Evolutionary conservation across 192 early-diverging fungal genomes (phyloP), one percentile per base, ranked within the genome.

Genomic region (Tieghemiomyces parasiticus): DNA sequence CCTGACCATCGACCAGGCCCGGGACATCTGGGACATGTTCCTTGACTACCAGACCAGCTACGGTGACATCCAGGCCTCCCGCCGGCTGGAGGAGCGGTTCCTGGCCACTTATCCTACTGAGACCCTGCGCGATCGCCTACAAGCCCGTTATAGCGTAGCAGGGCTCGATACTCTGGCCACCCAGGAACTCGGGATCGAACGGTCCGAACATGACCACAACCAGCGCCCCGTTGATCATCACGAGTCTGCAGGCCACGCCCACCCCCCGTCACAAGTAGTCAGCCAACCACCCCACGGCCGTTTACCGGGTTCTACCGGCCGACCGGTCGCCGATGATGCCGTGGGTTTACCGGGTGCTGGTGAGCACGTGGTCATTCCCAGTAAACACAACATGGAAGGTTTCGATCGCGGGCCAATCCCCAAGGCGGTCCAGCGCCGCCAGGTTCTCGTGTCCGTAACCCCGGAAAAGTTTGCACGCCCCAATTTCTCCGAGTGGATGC

Each of bases 1-100:
- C 1, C 70, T 86, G 56, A 76, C 84, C 20, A 69, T 81, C 10
- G 81, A 85, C 28, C 81, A 86, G 32, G 76, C 89, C 16, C 72
- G 67, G 14, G 77, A 79, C 12, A 74, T 97, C 12, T 97, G 94
- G 94, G 64, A 73, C 42, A 84, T 81, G 66, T 86, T 90, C 61
- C 73, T 88, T 9, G 80, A 85, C 29, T 91, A 92, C 65, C 91
- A 93, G 65, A 86, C 79, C 70, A 80, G 86, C 56, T 92, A 88
- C 69, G 91, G 92, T 12, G 91, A 97, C 69, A 68, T 93, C 59
- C 59, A 74, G 0, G 78, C 80, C 45, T 76, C 93, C 28, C 65
- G 73, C 22, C 88, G 84, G 62, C 71, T 89, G 25, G 92, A 97
- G 59, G 84, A 85, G 67, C 75, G 92, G 31, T 70, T 81, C 33